Evolutionary conservation across 2,329 filamentous ascomycete species (phyloP).

Genomic region (Plectosphaerella plurivora): DNA sequence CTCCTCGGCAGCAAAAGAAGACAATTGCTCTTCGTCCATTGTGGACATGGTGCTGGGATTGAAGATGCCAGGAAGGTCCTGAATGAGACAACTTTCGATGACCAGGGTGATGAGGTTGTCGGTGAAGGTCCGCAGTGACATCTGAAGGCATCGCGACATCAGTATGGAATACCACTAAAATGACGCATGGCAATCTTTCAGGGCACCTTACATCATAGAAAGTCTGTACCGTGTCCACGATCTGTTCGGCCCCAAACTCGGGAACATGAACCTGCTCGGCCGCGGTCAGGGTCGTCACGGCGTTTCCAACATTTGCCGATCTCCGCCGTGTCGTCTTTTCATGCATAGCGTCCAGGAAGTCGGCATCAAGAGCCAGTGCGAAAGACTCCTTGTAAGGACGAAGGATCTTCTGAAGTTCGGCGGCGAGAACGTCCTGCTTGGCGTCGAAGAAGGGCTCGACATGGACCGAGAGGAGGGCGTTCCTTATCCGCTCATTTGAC

Average conservation of each 20-base stretch:
- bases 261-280: constrained; percentile 5
- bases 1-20: constrained; percentile 24
- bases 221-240: constrained; percentile 38
- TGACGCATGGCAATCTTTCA: not conserved
- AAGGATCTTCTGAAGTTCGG: constrained; percentile 34
- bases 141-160: constrained; percentile 18
- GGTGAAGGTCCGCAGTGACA: constrained; percentile 37
- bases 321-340: constrained; percentile 3
- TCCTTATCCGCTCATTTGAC: constrained; percentile 10
- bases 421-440: constrained; percentile 18
- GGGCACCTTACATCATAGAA: constrained; percentile 34
- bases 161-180: not conserved
- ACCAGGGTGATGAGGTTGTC: constrained; percentile 44
- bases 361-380: constrained; percentile 23
- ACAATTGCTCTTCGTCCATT: constrained; percentile 25
- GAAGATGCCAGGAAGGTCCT: constrained; percentile 33
- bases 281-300: not conserved
- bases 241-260: constrained; percentile 29
- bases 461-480: constrained; percentile 16
- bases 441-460: constrained; percentile 28
- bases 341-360: constrained; percentile 19
- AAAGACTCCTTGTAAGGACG: constrained; percentile 28
- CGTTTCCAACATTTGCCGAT: not conserved
- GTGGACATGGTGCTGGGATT: constrained; percentile 27
- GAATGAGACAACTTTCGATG: constrained; percentile 42